Base-by-base conservation (phyloP, 2,329 filamentous ascomycete species). In the Metarhizium anisopliae region DNA sequence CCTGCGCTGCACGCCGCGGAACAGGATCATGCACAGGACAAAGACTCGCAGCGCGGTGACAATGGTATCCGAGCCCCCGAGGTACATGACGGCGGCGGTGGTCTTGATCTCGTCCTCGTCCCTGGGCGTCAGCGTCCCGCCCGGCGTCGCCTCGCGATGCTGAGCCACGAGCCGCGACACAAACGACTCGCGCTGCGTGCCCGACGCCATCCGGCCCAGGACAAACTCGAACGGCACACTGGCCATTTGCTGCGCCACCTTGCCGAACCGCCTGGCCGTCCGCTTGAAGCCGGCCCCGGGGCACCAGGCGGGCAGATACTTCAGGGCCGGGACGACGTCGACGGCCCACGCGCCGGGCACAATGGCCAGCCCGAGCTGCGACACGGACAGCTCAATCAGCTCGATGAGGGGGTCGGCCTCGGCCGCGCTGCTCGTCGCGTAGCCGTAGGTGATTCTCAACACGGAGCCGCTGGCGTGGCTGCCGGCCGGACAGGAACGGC, bases 1-100 rank as follows among this genome's bases (percentile, higher is more conserved):
- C 42, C 63, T 66, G 56, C 62, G 71, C 57, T 78, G 75, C 0
- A 77, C 72, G 0, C 68, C 68, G 1, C 68, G 67, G 16, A 71
- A 68, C 1, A 75, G 59, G 0, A 70, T 60, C 75, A 81, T 78
- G 6, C 78, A 79, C 20, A 75, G 66, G 1, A 77, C 64, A 58
- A 79, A 76, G 50, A 25, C 50, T 18, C 6, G 47, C 0, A 59
- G 7, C 6, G 49, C 49, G 5, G 51, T 43, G 8, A 52, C 38
- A 6, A 38, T 55, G 1, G 58, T 59, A 8, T 59, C 58, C 2
- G 55, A n/a, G 3, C 64, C 69, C 29, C 35, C 59, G 5, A 18
- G 53, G 42, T 53, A 56, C 43, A 59, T 16, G 14, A 14, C 18
- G 16, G 40, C 52, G 4, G 58, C 56, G 10, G 54, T 51, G 4